A percentile compares a stretch with the other conserved stretches of the same genome.
Conservation (phyloP, 2,329 filamentous ascomycete species). For the Fusarium scirpi region DNA sequence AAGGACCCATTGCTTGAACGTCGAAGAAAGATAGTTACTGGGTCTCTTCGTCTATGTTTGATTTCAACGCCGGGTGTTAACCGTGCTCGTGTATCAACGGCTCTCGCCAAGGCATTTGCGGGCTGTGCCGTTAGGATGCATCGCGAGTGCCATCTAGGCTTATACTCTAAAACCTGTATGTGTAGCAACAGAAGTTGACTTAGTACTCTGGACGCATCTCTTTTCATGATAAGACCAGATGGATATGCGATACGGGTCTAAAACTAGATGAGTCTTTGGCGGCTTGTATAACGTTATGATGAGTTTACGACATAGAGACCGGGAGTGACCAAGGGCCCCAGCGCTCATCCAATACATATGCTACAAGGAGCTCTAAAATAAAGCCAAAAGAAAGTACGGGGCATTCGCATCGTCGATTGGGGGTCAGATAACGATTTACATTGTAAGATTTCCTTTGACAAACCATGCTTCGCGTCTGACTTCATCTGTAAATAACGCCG, state of each 20-base stretch:
- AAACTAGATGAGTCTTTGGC: background rate
- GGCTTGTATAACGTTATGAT: background rate
- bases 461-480: background rate
- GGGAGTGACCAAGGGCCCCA: background rate
- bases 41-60: background rate
- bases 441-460: background rate
- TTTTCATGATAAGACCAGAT: background rate
- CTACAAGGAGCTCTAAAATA: background rate
- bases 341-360: background rate
- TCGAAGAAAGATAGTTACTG: background rate
- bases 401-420: background rate
- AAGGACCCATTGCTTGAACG: conserved; percentile 1
- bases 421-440: background rate
- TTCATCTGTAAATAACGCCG: background rate
- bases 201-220: background rate
- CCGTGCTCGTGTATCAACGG: background rate
- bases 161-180: background rate
- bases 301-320: background rate
- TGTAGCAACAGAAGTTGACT: background rate
- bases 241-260: background rate
- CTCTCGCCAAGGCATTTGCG: conserved; percentile 14
- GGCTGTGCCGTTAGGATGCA: conserved; percentile 17
- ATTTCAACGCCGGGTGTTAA: conserved; percentile 7
- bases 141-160: conserved; percentile 2
- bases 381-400: background rate